A percentile compares a stretch with the other conserved stretches of the same genome.
Evolutionary conservation across 805 yeast species (phyloP).

Genomic region (Naumovozyma castellii): DNA sequence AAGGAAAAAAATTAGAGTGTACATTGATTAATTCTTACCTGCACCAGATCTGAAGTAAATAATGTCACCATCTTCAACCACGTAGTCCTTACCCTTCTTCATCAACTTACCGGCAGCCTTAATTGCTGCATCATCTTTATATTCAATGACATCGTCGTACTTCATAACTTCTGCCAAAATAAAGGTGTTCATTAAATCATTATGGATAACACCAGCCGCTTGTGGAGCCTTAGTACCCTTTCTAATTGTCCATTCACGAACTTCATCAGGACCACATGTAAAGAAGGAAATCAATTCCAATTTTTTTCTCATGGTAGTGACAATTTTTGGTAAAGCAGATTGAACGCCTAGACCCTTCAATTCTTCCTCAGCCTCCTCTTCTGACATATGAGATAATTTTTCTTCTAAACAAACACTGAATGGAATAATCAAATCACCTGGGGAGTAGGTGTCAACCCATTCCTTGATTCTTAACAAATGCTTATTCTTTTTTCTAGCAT

Average conservation of each 20-base stretch:
- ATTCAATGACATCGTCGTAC: constrained; percentile 67
- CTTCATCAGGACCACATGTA: constrained; percentile 94
- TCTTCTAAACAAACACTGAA: constrained; percentile 88
- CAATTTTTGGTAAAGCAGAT: constrained; percentile 79
- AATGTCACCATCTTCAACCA: constrained; percentile 91
- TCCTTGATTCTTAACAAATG: constrained; percentile 69
- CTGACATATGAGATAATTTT: constrained; percentile 78
- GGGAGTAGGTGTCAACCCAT: constrained; percentile 76
- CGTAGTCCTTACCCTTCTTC: constrained; percentile 91
- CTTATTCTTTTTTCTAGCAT: constrained; percentile 80
- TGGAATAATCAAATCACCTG: constrained; percentile 88
- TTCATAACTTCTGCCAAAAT: constrained; percentile 89
- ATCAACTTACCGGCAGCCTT: constrained; percentile 81
- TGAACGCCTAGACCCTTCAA: constrained; percentile 61
- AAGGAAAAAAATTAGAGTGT: neutral
- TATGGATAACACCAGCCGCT: constrained; percentile 97
- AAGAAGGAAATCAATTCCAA: constrained; percentile 85
- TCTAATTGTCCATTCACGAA: constrained; percentile 96
- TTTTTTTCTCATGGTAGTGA: constrained; percentile 77
- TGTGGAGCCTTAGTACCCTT: constrained; percentile 91
- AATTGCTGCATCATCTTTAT: constrained; percentile 72
- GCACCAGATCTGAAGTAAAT: constrained; percentile 90
- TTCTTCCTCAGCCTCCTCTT: constrained; percentile 71
- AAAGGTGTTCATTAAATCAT: constrained; percentile 89
- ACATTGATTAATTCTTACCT: constrained; percentile 59